Percentiles rank a stretch among this genome's conserved stretches.
phyloP scores from a whole-genome alignment of 2,329 filamentous ascomycete genomes.

The Berkeleyomyces rouxiae region DNA sequence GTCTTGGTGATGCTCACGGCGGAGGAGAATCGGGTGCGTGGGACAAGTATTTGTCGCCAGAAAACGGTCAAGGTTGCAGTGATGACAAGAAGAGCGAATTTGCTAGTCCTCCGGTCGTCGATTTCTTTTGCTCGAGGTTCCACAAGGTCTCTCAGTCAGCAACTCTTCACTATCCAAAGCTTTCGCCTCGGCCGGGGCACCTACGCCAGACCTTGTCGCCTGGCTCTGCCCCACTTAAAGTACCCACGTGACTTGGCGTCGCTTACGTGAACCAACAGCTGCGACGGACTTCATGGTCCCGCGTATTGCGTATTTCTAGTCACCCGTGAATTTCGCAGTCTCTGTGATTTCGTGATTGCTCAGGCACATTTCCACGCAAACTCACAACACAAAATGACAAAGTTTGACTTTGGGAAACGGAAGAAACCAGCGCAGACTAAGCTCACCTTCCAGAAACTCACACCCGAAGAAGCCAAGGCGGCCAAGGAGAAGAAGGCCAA shows the following conservation, averaged over 20 bases:
- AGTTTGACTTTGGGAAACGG: slow-evolving; percentile 11
- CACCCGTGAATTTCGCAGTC: no score
- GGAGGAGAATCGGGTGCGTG: not conserved
- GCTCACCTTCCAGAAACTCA: slow-evolving; percentile 7
- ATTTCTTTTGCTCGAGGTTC: slow-evolving; percentile 4
- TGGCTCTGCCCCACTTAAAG: not conserved
- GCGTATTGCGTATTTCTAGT: not conserved
- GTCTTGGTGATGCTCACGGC: not conserved
- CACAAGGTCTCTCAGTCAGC: not conserved
- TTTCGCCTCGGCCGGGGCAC: not conserved
- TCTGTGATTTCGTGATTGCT: not conserved
- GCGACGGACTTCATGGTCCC: not conserved
- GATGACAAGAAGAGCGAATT: not conserved
- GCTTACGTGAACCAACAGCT: not conserved
- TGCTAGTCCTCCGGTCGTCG: no score
- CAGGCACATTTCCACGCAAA: not conserved
- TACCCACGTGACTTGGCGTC: slow-evolving; percentile 7
- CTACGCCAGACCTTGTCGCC: not conserved
- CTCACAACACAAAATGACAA: not conserved
- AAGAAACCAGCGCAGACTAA: slow-evolving; percentile 13
- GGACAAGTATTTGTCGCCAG: not conserved
- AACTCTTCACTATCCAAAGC: not conserved
- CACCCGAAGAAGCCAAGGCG: slow-evolving; percentile 11
- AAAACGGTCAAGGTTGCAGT: not conserved
- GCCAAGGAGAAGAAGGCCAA: slow-evolving; percentile 22